Evolutionary conservation across 352 stramenopile species (phyloP).

Genomic region (Phytophthora macrochlamydospora): DNA sequence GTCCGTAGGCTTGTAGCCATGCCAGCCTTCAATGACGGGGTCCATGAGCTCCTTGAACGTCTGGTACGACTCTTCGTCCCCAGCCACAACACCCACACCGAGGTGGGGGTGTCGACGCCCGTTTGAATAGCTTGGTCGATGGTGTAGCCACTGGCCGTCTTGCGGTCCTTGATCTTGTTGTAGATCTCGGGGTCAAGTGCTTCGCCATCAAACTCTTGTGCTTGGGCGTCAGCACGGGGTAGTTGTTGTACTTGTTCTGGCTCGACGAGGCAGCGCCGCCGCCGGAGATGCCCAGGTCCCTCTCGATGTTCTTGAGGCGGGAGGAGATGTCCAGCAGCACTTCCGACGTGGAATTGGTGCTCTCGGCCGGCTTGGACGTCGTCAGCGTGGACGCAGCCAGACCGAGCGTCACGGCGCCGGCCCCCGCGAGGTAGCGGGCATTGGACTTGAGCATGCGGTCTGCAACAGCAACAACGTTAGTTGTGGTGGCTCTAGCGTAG

Average conservation of each 20-base stretch:
- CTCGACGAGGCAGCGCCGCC: background rate
- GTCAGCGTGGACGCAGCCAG: slow-evolving; percentile 55
- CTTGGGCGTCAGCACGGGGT: slow-evolving; percentile 77
- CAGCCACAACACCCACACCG: slow-evolving; percentile 74
- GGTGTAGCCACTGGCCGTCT: slow-evolving; percentile 73
- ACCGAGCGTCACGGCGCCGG: slow-evolving; percentile 59
- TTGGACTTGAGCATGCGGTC: slow-evolving; percentile 63
- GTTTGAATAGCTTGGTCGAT: slow-evolving; percentile 86
- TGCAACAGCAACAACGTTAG: slow-evolving; percentile 16
- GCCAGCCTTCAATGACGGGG: slow-evolving; percentile 84
- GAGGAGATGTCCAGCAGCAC: slow-evolving; percentile 71
- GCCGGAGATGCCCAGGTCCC: slow-evolving; percentile 59
- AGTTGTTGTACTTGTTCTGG: slow-evolving; percentile 65
- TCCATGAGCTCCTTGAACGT: slow-evolving; percentile 81
- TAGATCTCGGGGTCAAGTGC: slow-evolving; percentile 80
- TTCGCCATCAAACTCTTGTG: slow-evolving; percentile 81
- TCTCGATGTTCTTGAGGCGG: slow-evolving; percentile 66
- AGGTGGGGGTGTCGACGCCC: slow-evolving; percentile 75
- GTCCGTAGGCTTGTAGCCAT: slow-evolving; percentile 64
- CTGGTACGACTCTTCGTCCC: slow-evolving; percentile 86
- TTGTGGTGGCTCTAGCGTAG: background rate
- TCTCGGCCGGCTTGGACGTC: slow-evolving; percentile 48
- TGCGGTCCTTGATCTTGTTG: slow-evolving; percentile 60
- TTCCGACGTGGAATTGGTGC: slow-evolving; percentile 49
- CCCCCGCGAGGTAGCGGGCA: slow-evolving; percentile 55